phyloP scores from a whole-genome alignment of 495 filamentous ascomycete species.

The Lineolata rhizophorae region DNA sequence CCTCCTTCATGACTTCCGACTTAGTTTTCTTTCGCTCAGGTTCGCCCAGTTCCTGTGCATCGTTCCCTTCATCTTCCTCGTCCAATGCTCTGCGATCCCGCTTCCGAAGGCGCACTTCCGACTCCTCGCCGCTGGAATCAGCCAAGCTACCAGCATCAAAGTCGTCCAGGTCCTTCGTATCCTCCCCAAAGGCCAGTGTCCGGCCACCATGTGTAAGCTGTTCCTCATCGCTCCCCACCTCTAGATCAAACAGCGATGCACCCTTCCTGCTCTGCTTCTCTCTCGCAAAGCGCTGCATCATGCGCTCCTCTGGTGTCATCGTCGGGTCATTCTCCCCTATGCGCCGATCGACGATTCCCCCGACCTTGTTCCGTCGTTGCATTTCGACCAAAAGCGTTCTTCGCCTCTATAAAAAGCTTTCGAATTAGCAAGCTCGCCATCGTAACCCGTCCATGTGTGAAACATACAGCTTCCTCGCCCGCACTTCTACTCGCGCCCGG shows the following conservation, averaged over 20 bases:
- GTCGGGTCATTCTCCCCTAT: slow-evolving; percentile 91
- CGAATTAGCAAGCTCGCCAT: not conserved
- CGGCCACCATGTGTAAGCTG: slow-evolving; percentile 71
- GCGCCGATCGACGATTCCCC: slow-evolving; percentile 76
- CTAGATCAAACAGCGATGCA: slow-evolving; percentile 66
- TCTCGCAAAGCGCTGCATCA: slow-evolving; percentile 68
- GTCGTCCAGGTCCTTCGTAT: slow-evolving; percentile 37
- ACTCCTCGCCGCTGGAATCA: slow-evolving; percentile 13
- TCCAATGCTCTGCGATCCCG: slow-evolving; percentile 31
- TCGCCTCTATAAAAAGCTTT: slow-evolving; percentile 30
- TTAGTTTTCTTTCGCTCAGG: slow-evolving; percentile 74
- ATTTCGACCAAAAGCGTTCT: slow-evolving; percentile 71
- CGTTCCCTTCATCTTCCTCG: slow-evolving; percentile 22
- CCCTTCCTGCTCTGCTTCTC: slow-evolving; percentile 63
- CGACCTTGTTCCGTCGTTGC: slow-evolving; percentile 67
- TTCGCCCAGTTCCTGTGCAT: slow-evolving; percentile 21
- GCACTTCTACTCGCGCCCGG: slow-evolving; percentile 68
- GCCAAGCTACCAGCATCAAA: slow-evolving; percentile 25
- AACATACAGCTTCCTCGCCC: slow-evolving; percentile 63
- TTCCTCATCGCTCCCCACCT: slow-evolving; percentile 52
- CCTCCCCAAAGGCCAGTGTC: slow-evolving; percentile 37
- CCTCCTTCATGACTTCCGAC: slow-evolving; percentile 88
- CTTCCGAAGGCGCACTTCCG: no score
- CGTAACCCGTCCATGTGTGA: not conserved
- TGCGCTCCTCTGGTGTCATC: slow-evolving; percentile 86